Conservation (phyloP, 2,329 filamentous ascomycete genomes). For the Trichoderma arundinaceum region DNA sequence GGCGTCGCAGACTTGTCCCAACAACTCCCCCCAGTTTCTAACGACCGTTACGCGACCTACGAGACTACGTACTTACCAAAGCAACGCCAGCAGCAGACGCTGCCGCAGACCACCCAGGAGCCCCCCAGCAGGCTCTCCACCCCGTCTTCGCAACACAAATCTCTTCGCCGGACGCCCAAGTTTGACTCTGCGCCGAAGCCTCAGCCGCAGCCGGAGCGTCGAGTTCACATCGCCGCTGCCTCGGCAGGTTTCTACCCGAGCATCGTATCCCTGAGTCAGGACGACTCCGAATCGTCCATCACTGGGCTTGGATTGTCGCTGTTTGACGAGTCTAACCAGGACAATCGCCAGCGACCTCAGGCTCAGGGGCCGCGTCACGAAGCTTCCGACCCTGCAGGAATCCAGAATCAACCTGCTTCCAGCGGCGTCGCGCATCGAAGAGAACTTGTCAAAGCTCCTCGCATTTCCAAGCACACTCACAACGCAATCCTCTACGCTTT, state of each 20-base stretch:
- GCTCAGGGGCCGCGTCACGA: slow-evolving; percentile 50
- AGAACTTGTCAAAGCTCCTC: slow-evolving; percentile 52
- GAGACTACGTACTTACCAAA: slow-evolving; percentile 51
- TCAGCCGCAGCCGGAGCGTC: slow-evolving; percentile 42
- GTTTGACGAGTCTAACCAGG: slow-evolving; percentile 36
- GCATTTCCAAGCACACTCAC: slow-evolving; percentile 82
- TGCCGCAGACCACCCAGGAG: slow-evolving; percentile 43
- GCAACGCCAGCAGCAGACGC: slow-evolving; percentile 52
- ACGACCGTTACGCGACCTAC: slow-evolving; percentile 63
- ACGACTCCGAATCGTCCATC: slow-evolving; percentile 38
- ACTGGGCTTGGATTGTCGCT: slow-evolving; percentile 50
- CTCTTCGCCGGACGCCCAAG: slow-evolving; percentile 58
- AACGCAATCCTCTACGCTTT: slow-evolving; percentile 91
- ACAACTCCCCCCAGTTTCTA: slow-evolving; percentile 48
- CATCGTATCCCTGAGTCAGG: slow-evolving; percentile 38
- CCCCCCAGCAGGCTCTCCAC: slow-evolving; percentile 51
- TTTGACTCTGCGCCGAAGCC: slow-evolving; percentile 54
- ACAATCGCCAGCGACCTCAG: slow-evolving; percentile 47
- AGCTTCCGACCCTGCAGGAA: slow-evolving; percentile 38
- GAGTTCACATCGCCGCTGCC: slow-evolving; percentile 54
- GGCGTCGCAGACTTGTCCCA: slow-evolving; percentile 55
- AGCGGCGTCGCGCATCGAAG: slow-evolving; percentile 39
- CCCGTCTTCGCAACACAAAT: slow-evolving; percentile 53
- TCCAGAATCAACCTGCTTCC: slow-evolving; percentile 38
- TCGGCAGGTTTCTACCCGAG: slow-evolving; percentile 56